These are phyloP conservation scores for Staphylotrichum longicolle DNA, from an alignment of 495 filamentous ascomycete genomes.

Conservation along the genomic window DNA sequence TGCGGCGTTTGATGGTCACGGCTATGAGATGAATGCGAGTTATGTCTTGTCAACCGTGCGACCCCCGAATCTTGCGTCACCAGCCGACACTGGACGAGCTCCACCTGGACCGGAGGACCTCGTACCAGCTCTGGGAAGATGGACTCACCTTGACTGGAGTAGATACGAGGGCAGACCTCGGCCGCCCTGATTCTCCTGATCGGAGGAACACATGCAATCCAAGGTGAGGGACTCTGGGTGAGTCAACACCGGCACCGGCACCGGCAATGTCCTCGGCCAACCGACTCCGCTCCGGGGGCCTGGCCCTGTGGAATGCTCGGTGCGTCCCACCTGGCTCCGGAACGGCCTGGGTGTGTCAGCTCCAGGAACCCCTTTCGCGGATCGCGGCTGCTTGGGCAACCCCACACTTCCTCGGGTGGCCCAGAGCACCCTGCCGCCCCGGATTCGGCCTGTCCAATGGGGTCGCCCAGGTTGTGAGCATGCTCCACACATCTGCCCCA, in stretches of 20 bases:
- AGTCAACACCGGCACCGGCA: slow-evolving; percentile 10
- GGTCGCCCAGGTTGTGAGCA: neutral
- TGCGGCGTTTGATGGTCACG: slow-evolving; percentile 8
- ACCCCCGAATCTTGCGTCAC: too few relatives aligned
- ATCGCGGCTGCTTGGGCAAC: neutral
- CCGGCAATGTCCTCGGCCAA: neutral
- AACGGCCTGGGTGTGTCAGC: neutral
- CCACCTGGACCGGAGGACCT: too few relatives aligned
- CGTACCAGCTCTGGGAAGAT: too few relatives aligned
- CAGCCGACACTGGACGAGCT: too few relatives aligned
- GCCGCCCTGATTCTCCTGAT: too few relatives aligned
- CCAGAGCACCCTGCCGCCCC: slow-evolving; percentile 21
- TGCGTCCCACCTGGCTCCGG: neutral
- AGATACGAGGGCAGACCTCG: too few relatives aligned
- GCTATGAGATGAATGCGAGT: slow-evolving; percentile 18
- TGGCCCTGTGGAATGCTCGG: slow-evolving; percentile 4
- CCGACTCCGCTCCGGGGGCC: neutral
- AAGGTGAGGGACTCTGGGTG: neutral
- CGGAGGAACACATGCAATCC: too few relatives aligned
- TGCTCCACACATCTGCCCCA: slow-evolving; percentile 25
- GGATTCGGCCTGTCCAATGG: slow-evolving; percentile 24
- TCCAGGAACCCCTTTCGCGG: too few relatives aligned
- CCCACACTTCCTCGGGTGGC: neutral
- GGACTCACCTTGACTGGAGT: too few relatives aligned
- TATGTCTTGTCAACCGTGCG: too few relatives aligned